phyloP scores from a whole-genome alignment of 2,329 filamentous ascomycete species.

The Xylaria sp. region DNA sequence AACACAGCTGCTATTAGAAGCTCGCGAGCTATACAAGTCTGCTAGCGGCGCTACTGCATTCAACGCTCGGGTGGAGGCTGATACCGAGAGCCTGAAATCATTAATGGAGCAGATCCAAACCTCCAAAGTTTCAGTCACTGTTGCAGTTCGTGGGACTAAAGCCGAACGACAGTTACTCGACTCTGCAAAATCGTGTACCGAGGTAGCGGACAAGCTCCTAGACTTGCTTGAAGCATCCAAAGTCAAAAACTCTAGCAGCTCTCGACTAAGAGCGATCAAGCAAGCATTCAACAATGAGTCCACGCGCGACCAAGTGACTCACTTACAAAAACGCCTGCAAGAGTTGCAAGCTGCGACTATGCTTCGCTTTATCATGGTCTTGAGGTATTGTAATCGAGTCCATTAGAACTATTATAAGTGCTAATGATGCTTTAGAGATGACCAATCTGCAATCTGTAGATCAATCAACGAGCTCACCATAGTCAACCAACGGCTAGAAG shows the following conservation, averaged over 20 bases:
- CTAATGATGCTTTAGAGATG: not conserved
- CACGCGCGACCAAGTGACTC: not conserved
- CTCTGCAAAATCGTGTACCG: not conserved
- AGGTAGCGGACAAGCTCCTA: not conserved
- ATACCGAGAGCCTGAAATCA: not conserved
- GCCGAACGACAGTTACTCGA: not conserved
- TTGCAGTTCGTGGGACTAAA: not conserved
- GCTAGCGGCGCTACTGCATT: not conserved
- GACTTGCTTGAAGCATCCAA: slow-evolving; percentile 2
- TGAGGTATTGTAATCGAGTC: not conserved
- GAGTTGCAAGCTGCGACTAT: not conserved
- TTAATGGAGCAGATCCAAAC: not conserved
- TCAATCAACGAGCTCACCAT: not conserved
- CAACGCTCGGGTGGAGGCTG: not conserved
- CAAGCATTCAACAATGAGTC: not conserved
- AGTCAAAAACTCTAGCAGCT: not conserved
- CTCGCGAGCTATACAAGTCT: slow-evolving; percentile 9
- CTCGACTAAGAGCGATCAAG: not conserved
- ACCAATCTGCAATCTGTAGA: not conserved
- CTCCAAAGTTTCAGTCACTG: not conserved
- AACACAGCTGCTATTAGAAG: not conserved
- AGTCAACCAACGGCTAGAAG: not conserved
- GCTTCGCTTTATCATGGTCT: not conserved
- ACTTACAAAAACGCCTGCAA: not conserved
- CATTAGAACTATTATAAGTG: not conserved